Conservation (phyloP, 306 rosid species). For the Gastrolobium bilobum region DNA sequence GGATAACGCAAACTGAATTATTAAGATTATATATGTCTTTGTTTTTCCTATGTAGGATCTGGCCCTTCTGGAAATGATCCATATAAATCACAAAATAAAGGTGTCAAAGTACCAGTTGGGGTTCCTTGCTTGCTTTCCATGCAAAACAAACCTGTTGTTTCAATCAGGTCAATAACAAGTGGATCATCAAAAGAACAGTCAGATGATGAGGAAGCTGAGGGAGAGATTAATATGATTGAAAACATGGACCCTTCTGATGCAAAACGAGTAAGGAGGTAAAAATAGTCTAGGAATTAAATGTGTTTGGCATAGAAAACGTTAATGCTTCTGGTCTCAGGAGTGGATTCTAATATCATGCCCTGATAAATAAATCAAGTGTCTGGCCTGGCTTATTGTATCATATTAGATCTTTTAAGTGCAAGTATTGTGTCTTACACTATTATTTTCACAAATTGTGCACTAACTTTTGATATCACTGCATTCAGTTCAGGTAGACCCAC, state of each 20-base stretch:
- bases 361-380: constrained; percentile 9
- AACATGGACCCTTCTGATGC: constrained; percentile 76
- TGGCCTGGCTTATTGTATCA: constrained; percentile 7
- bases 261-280: constrained; percentile 95
- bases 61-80: constrained; percentile 59
- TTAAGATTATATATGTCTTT: background rate
- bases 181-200: constrained; percentile 87
- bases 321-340: constrained; percentile 28
- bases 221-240: constrained; percentile 71
- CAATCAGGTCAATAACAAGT: constrained; percentile 65
- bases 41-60: constrained; percentile 61
- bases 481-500: constrained; percentile 18
- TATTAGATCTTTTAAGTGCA: constrained; percentile 17
- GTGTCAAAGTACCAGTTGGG: constrained; percentile 57
- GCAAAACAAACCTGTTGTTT: constrained; percentile 57
- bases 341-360: constrained; percentile 19
- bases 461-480: background rate
- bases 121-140: constrained; percentile 53
- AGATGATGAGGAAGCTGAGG: constrained; percentile 89
- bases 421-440: background rate
- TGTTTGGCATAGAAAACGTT: constrained; percentile 33
- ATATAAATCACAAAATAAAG: constrained; percentile 68
- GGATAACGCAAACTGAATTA: constrained; percentile 36
- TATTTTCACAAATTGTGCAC: background rate
- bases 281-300: constrained; percentile 30